A percentile compares a stretch with the other conserved stretches of the same genome.
Conservation (phyloP, 495 filamentous ascomycete species). For the Lasiosphaeria hispida region DNA sequence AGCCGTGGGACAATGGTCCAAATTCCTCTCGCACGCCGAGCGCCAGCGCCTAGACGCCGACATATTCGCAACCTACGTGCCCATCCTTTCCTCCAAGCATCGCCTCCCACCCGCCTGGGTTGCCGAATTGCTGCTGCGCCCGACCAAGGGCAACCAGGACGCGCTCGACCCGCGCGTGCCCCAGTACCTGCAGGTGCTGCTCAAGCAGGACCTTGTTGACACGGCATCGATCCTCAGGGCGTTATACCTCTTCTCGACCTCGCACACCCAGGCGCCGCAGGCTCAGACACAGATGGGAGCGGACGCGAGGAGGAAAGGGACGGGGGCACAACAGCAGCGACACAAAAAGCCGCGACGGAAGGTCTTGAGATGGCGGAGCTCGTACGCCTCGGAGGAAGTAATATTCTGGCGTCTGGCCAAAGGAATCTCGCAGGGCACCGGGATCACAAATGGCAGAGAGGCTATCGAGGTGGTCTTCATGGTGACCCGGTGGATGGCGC, state of each 20-base stretch:
- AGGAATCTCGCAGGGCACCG: constrained; percentile 38
- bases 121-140: constrained; percentile 59
- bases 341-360: constrained; percentile 11
- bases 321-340: constrained; percentile 1
- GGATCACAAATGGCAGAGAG: constrained; percentile 32
- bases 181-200: constrained; percentile 62
- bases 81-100: constrained; percentile 40
- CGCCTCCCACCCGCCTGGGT: constrained; percentile 48
- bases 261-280: constrained; percentile 27
- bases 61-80: constrained; percentile 43
- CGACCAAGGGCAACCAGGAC: constrained; percentile 42
- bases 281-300: constrained; percentile 18
- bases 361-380: constrained; percentile 46
- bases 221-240: constrained; percentile 55
- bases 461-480: constrained; percentile 37
- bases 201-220: constrained; percentile 52
- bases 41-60: constrained; percentile 44
- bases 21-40: constrained; percentile 47
- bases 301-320: constrained; percentile 11
- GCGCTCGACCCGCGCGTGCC: constrained; percentile 63
- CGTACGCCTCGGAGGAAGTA: constrained; percentile 47
- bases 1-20: constrained; percentile 43
- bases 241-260: constrained; percentile 59
- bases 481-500: constrained; percentile 43
- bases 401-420: constrained; percentile 54